Percentiles rank a stretch among this genome's conserved stretches.
Conservation (phyloP, 192 early-diverging fungal genomes). For the Umbelopsis sp. region DNA sequence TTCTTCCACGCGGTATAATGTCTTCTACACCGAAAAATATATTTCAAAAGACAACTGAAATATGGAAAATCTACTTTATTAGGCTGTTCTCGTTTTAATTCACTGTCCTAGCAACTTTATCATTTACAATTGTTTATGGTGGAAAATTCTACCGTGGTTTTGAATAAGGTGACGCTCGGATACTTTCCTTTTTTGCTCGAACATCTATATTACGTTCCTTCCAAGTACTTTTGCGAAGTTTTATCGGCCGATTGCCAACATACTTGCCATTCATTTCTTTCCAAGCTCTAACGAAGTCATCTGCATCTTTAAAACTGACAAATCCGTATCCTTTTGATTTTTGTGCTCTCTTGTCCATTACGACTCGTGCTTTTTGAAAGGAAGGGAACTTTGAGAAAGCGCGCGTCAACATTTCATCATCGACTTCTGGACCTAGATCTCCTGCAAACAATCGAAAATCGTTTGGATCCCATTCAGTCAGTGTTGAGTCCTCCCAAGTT, state of each 20-base stretch:
- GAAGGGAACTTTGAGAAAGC: slow-evolving; percentile 87
- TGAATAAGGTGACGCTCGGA: slow-evolving; percentile 37
- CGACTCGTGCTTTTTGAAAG: slow-evolving; percentile 79
- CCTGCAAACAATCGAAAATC: slow-evolving; percentile 95
- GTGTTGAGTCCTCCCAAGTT: slow-evolving; percentile 88
- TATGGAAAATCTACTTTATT: no score
- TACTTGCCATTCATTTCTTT: slow-evolving; percentile 98
- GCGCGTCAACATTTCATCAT: slow-evolving; percentile 75
- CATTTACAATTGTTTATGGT: not conserved
- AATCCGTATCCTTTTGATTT: slow-evolving; percentile 96
- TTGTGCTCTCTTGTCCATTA: slow-evolving; percentile 79
- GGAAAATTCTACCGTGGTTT: slow-evolving; percentile 22
- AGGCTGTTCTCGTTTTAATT: not conserved
- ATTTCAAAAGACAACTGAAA: no score
- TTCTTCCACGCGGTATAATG: no score
- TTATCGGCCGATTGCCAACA: slow-evolving; percentile 93
- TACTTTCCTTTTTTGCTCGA: slow-evolving; percentile 45
- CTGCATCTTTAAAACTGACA: slow-evolving; percentile 86
- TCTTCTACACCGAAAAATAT: no score
- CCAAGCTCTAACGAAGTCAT: slow-evolving; percentile 92
- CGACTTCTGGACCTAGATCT: slow-evolving; percentile 93
- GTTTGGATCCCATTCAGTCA: slow-evolving; percentile 86
- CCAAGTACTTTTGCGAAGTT: slow-evolving; percentile 92
- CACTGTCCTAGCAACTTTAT: not conserved
- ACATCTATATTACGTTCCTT: slow-evolving; percentile 85